Evolutionary conservation across 495 filamentous ascomycete species (phyloP).

Genomic region (Xylaria grammica): DNA sequence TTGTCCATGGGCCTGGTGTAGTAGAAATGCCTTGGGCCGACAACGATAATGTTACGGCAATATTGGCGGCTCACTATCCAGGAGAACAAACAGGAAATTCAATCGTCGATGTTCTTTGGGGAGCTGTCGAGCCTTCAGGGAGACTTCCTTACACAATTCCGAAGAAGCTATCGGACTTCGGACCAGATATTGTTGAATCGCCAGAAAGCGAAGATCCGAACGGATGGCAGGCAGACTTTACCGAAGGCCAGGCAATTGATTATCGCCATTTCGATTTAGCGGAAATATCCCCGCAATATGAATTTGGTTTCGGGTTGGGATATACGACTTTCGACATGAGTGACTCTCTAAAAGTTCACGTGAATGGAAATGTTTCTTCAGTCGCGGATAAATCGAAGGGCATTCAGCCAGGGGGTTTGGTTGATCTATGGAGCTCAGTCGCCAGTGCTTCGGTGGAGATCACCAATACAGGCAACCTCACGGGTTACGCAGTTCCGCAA

Average conservation of each 20-base stretch:
- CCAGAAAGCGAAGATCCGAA: constrained; percentile 49
- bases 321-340: constrained; percentile 77
- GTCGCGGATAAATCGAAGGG: constrained; percentile 22
- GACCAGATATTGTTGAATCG: constrained; percentile 55
- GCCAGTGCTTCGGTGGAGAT: constrained; percentile 61
- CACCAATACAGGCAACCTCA: constrained; percentile 67
- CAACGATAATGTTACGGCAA: constrained; percentile 45
- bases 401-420: constrained; percentile 67
- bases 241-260: constrained; percentile 78
- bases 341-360: constrained; percentile 41
- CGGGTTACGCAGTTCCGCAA: constrained; percentile 64
- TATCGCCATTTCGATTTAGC: constrained; percentile 77
- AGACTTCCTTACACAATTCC: constrained; percentile 76
- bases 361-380: neutral
- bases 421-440: constrained; percentile 69
- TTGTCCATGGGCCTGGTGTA: constrained; percentile 52
- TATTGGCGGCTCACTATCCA: constrained; percentile 40
- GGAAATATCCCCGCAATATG: constrained; percentile 68
- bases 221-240: constrained; percentile 66
- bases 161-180: constrained; percentile 56
- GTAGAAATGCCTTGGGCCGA: constrained; percentile 47
- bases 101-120: constrained; percentile 41
- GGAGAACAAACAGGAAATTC: constrained; percentile 42
- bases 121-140: constrained; percentile 58
- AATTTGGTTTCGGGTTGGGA: constrained; percentile 79